These are phyloP conservation scores for Alternaria viburni DNA, from an alignment of 2,329 filamentous ascomycete genomes.

Conservation along the genomic window DNA sequence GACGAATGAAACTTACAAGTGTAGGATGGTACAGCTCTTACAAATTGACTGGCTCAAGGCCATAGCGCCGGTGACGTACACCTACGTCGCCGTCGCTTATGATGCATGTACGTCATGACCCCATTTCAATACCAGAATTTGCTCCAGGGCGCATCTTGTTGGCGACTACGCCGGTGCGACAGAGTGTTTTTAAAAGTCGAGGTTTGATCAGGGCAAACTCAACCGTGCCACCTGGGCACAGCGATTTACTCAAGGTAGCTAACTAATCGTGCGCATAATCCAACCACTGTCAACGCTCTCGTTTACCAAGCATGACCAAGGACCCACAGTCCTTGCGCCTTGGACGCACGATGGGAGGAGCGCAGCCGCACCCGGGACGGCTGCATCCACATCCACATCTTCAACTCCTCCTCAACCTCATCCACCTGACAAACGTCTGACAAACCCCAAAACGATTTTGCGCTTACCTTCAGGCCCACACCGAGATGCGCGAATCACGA, in stretches of 20 bases:
- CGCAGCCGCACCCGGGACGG: background rate
- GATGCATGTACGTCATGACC: slow-evolving; percentile 2
- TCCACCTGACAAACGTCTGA: slow-evolving; percentile 23
- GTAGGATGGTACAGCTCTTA: too few relatives aligned
- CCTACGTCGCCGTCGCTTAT: background rate
- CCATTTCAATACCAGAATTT: background rate
- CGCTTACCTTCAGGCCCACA: slow-evolving; percentile 2
- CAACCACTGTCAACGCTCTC: background rate
- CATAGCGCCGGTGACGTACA: background rate
- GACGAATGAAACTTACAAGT: too few relatives aligned
- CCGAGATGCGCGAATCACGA: slow-evolving; percentile 16
- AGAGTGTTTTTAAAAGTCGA: background rate
- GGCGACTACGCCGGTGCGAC: background rate
- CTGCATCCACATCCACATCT: background rate
- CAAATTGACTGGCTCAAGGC: background rate
- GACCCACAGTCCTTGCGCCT: background rate
- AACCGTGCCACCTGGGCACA: background rate
- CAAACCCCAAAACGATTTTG: slow-evolving; percentile 7
- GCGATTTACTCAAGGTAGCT: too few relatives aligned
- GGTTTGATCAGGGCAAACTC: background rate
- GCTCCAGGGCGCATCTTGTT: background rate
- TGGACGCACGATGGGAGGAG: background rate
- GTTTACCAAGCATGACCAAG: background rate
- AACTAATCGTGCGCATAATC: too few relatives aligned
- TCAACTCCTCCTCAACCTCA: background rate